Base-by-base conservation (phyloP, 1,284 basidiomycete genomes). In the Heterobasidion parviporum region DNA sequence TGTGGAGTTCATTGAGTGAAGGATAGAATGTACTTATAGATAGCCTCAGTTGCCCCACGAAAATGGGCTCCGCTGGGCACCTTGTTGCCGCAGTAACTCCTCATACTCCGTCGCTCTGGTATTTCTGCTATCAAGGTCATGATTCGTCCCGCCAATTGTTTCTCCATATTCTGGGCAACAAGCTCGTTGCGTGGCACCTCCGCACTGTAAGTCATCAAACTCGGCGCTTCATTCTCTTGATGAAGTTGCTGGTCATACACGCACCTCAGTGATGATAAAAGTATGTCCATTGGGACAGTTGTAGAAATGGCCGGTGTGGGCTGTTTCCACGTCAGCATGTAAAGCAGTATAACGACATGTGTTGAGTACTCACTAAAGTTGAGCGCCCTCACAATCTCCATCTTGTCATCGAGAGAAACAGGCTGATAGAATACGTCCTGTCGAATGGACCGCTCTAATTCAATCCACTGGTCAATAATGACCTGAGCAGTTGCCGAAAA, bases 151-250 rank as follows among this genome's bases (percentile, higher is more conserved):
- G 41, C 83, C 83, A 56, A 85, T 78, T 0, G 54, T 49, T 4
- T 68, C 78, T 9, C 72, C 71, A 60, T 82, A 85, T 62, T 86
- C 83, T 0, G 76, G 75, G 58, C 83, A 85, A 5, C 18, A 60
- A 3, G 74, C 63, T 2, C 45, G 59, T 57, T 78, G 16, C 70
- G 71, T 75, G 0, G 80, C 80, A 6, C 80, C 81, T 47, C 81
- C 80, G 55, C 82, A 82, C 79, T 84, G 50, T 9, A 51, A 51
- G 34, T 6, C n/a, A 20, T n/a, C 8, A 15, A 16, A 16, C 33
- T 7, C 9, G 18, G 6, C 18, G n/a, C 15, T 18, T 14, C 33
- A 16, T 15, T 51, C 36, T n/a, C 15, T 34, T 38, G 32, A 34
- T 16, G 18, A 51, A 34, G 34, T 10, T n/a, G 36, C 14, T 51